A percentile compares a stretch with the other conserved stretches of the same genome.
phyloP scores from a whole-genome alignment of 768 basidiomycete genomes.

The Trametopsis cervina region DNA sequence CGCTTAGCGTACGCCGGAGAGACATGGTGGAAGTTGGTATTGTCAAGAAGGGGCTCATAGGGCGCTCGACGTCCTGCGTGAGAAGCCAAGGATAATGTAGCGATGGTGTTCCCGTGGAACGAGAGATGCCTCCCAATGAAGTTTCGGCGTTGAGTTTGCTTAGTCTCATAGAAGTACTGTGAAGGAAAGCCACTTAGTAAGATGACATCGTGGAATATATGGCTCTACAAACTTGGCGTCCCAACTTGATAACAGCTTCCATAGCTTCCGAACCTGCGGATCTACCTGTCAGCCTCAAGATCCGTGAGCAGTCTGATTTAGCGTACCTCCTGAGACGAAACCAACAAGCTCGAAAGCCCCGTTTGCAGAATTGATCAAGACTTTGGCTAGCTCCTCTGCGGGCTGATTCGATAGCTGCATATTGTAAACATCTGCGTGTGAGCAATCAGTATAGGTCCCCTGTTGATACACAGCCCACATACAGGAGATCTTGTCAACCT shows the following conservation, averaged over 20 bases:
- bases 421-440: slow-evolving; percentile 70
- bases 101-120: slow-evolving; percentile 82
- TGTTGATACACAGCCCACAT: slow-evolving; percentile 20
- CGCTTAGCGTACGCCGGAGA: slow-evolving; percentile 83
- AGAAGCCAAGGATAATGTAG: slow-evolving; percentile 58
- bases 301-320: not conserved
- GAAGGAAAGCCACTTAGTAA: not conserved
- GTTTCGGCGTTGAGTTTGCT: slow-evolving; percentile 63
- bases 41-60: slow-evolving; percentile 59
- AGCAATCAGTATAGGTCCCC: not conserved
- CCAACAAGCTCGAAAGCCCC: slow-evolving; percentile 69
- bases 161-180: slow-evolving; percentile 66
- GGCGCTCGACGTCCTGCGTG: slow-evolving; percentile 64
- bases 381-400: slow-evolving; percentile 70
- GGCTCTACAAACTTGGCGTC: slow-evolving; percentile 50
- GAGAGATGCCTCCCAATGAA: slow-evolving; percentile 76
- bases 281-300: not conserved
- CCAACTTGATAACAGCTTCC: slow-evolving; percentile 80
- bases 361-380: slow-evolving; percentile 55
- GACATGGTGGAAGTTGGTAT: slow-evolving; percentile 71
- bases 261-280: slow-evolving; percentile 79
- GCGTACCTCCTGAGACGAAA: slow-evolving; percentile 70
- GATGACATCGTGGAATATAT: not conserved
- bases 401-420: slow-evolving; percentile 79
- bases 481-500: slow-evolving; percentile 76